phyloP scores from a whole-genome alignment of 345 rosid genomes.

The Acer campestre region DNA sequence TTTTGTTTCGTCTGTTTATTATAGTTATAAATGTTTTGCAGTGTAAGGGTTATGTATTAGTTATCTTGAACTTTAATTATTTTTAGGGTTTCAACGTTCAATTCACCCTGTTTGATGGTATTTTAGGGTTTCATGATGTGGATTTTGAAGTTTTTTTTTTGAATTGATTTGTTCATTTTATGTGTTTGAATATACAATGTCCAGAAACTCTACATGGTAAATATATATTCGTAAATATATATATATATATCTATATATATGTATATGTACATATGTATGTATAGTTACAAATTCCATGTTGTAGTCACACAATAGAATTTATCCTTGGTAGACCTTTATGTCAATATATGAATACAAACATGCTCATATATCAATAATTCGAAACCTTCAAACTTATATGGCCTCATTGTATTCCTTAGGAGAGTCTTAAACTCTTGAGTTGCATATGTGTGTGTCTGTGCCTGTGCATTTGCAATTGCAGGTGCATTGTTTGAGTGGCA shows the following conservation, averaged over 20 bases:
- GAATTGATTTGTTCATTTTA: not conserved
- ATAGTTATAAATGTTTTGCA: not conserved
- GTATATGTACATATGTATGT: not conserved
- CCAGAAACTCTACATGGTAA: not conserved
- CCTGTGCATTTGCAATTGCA: not conserved
- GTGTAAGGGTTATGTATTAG: not conserved
- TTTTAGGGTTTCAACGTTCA: slow-evolving; percentile 21
- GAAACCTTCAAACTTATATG: not conserved
- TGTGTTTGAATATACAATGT: slow-evolving; percentile 5
- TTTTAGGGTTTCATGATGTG: slow-evolving; percentile 18
- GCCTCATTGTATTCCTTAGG: not conserved
- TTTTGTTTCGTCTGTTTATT: not conserved
- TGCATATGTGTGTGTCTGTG: not conserved
- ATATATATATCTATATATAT: no score
- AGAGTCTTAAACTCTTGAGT: not conserved
- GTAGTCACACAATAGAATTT: not conserved
- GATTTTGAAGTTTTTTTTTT: not conserved
- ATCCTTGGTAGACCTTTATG: not conserved
- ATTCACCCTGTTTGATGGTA: not conserved
- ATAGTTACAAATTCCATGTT: not conserved
- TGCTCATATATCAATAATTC: no score
- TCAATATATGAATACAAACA: not conserved
- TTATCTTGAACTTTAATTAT: not conserved
- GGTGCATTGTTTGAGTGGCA: not conserved
- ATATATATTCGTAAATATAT: no score